Conservation (phyloP, 2,329 filamentous ascomycete genomes). For the Talaromyces albobiverticillius region DNA sequence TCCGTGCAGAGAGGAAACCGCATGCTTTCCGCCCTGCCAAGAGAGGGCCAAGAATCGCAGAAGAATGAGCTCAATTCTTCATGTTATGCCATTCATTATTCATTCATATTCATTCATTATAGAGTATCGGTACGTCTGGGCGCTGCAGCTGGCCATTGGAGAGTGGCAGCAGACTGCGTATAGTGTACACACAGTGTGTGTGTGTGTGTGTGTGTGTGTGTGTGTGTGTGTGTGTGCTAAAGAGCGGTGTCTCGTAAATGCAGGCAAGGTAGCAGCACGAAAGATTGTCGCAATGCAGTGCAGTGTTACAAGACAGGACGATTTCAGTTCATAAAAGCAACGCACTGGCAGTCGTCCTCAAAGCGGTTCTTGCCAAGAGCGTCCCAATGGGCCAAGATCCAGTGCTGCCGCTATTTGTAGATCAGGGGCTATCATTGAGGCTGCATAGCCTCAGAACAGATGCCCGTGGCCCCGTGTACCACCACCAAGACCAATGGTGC, state of each 20-base stretch:
- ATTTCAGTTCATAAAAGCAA: background rate
- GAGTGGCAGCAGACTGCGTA: too few relatives aligned
- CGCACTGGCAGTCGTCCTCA: background rate
- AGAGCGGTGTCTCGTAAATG: too few relatives aligned
- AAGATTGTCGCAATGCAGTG: background rate
- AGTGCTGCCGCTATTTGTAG: conserved; percentile 12
- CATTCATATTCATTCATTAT: too few relatives aligned
- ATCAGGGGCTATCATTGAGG: conserved; percentile 10
- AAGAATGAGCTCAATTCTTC: too few relatives aligned
- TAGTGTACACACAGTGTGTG: too few relatives aligned
- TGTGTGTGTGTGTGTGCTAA: too few relatives aligned
- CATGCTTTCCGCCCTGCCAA: conserved; percentile 13
- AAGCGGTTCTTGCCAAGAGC: conserved; percentile 5
- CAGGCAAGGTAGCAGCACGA: too few relatives aligned
- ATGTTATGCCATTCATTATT: too few relatives aligned
- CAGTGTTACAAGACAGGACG: background rate
- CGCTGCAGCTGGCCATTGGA: too few relatives aligned
- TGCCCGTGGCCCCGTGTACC: conserved; percentile 1
- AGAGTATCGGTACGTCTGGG: too few relatives aligned
- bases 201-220: too few relatives aligned
- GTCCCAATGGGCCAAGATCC: too few relatives aligned
- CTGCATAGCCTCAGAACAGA: conserved; percentile 9
- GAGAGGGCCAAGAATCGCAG: conserved; percentile 11
- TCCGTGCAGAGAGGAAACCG: background rate
- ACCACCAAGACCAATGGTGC: conserved; percentile 6